These are phyloP conservation scores for Adenanthera pavonina DNA, from an alignment of 306 rosid genomes.

Conservation along the genomic window DNA sequence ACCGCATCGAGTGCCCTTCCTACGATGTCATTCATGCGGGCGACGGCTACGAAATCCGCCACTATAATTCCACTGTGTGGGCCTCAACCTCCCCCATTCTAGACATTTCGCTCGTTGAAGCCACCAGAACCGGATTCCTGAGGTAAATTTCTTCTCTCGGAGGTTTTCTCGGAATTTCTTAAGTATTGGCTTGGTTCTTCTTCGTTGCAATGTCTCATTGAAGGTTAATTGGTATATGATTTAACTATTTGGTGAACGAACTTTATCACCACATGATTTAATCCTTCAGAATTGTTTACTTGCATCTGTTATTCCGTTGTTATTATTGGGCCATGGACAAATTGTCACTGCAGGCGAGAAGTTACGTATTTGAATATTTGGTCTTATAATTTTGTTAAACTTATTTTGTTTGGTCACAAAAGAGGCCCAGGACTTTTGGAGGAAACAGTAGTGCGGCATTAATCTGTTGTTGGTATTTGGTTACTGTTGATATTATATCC, in stretches of 20 bases:
- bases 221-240: not conserved
- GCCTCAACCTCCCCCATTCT: constrained; percentile 64
- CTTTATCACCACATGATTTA: not conserved
- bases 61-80: constrained; percentile 73
- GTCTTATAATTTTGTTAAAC: too few relatives aligned
- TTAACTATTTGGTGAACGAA: not conserved
- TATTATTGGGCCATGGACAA: not conserved
- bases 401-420: too few relatives aligned
- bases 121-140: constrained; percentile 73
- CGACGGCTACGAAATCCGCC: constrained; percentile 69
- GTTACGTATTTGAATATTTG: not conserved
- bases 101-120: constrained; percentile 67
- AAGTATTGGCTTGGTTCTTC: not conserved
- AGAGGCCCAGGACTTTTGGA: too few relatives aligned
- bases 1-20: constrained; percentile 74
- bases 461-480: too few relatives aligned
- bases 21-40: constrained; percentile 52
- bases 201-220: not conserved
- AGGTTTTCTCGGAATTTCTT: not conserved
- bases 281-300: not conserved
- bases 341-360: not conserved
- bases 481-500: not conserved
- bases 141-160: constrained; percentile 41
- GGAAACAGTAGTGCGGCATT: too few relatives aligned
- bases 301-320: not conserved